Evolutionary conservation across 2,329 filamentous ascomycete genomes (phyloP), one percentile per base, ranked within the genome.

Genomic region (Xylaria sp.): DNA sequence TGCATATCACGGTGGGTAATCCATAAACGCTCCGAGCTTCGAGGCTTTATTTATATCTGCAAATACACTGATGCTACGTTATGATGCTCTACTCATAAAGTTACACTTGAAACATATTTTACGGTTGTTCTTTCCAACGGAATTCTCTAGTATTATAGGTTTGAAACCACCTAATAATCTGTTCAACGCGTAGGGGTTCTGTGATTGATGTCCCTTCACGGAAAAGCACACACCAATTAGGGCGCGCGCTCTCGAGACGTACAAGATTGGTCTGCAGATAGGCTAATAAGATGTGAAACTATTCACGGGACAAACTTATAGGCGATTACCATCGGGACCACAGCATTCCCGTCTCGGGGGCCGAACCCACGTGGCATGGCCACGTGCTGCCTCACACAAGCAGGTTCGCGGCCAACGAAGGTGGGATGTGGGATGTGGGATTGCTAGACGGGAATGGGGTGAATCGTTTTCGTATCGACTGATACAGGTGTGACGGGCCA

Each of bases 311-410:
- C 41, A 45, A 50, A 50, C 46, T 50, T 23, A 46, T 62, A 55
- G 30, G 36, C 45, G 59, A 45, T 32, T 32, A 48, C 5, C 20
- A n/a, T 23, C 8, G 1, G 53, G 53, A 18, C 20, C 15, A 57
- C 53, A 15, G n/a, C 56, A 30, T 57, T 23, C 52, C 52, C 60
- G 55, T 56, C 46, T 64, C 55, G 52, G 53, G 39, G 58, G 20
- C 57, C 28, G 46, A 55, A 63, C 20, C 20, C 64, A 66, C 66
- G 62, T 63, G 58, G 62, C 28, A 5, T 25, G 1, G 46, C 66
- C 66, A 68, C 59, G 66, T 68, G 66, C 62, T 62, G 62, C 25
- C 58, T 32, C 20, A 59, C 36, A 36, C 36, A 46, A 46, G 15
- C 18, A 36, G 15, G 8, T 30, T 32, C 9, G 48, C 48, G 15